Evolutionary conservation across 108 stramenopile genomes (phyloP).

Genomic region (Mayamaea pseudoterrestris): DNA sequence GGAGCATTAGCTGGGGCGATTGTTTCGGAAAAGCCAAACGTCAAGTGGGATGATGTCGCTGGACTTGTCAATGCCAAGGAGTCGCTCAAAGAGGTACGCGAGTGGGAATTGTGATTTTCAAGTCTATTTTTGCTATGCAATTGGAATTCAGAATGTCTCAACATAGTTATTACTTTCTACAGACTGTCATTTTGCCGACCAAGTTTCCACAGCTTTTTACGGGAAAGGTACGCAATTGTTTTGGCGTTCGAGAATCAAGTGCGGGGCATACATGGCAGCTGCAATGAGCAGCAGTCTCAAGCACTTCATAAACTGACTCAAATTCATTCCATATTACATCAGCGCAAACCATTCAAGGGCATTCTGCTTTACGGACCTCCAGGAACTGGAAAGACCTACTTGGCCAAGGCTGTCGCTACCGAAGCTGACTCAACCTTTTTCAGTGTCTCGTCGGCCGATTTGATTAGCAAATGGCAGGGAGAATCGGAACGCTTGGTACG

Average conservation of each 20-base stretch:
- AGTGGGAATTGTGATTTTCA: not conserved
- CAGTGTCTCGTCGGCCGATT: slow-evolving; percentile 90
- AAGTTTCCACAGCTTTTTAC: slow-evolving; percentile 91
- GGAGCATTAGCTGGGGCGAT: slow-evolving; percentile 71
- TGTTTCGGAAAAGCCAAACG: slow-evolving; percentile 94
- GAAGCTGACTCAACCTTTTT: slow-evolving; percentile 98
- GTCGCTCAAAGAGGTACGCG: slow-evolving; percentile 82
- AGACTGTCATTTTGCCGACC: slow-evolving; percentile 91
- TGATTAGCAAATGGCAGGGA: slow-evolving; percentile 98
- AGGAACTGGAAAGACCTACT: slow-evolving; percentile 88
- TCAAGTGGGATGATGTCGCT: slow-evolving; percentile 97
- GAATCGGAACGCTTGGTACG: slow-evolving; percentile 95
- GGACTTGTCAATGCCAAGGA: slow-evolving; percentile 95
- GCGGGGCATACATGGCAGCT: too few species aligned
- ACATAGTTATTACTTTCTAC: slow-evolving; percentile 2
- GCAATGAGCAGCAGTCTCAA: too few species aligned
- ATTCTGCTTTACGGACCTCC: slow-evolving; percentile 94
- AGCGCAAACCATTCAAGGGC: slow-evolving; percentile 84
- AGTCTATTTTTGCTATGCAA: not conserved
- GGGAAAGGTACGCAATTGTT: too few species aligned
- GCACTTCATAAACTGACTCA: too few species aligned
- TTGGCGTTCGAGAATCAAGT: too few species aligned
- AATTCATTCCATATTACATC: too few species aligned
- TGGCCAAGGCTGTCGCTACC: slow-evolving; percentile 99
- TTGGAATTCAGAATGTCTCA: slow-evolving; percentile 1